Evolutionary conservation across 768 basidiomycete species (phyloP), one percentile per base, ranked within the genome.

Genomic region (Phaeotremella skinneri): DNA sequence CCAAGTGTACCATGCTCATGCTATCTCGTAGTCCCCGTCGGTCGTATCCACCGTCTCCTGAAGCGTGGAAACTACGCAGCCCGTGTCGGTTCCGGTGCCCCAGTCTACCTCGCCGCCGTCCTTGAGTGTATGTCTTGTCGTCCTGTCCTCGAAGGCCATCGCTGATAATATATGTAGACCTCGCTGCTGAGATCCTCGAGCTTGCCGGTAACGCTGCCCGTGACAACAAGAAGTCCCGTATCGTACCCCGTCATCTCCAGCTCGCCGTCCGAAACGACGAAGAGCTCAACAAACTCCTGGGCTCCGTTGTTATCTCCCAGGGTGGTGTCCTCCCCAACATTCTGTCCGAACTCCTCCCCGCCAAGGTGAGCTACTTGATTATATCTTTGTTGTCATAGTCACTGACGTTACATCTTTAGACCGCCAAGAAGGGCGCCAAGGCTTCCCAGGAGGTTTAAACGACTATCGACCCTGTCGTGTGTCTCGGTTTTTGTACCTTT

Each of bases 241-340:
- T 93, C 69, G 89, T 92, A 23, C 91, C 91, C 55, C 86, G 91
- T 71, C 91, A 93, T 79, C 78, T 93, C 49, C 91, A 93, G 74
- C 85, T 93, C 55, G 91, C 91, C 64, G 90, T 93, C 78, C 84
- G 91, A 67, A 90, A 91, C 77, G 89, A 90, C 59, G 90, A 91
- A 76, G 90, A 78, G 82, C 74, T 89, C 67, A 87, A 87, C 80
- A 87, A 85, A 68, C 86, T 91, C 63, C 84, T 92, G 57, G 89
- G 89, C 20, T 81, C 85, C 56, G 90, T 91, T 66, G 86, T 89
- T 75, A 91, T 92, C 81, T 90, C 88, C 23, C 89, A 91, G 77
- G 90, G 90, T 78, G 90, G 90, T 82, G 87, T 88, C 37, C 83
- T 85, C 56, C 82, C 82, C 67, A 81, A 80, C 76, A 94, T 94